phyloP scores from a whole-genome alignment of 2,329 filamentous ascomycete species.

The Xylariales sp. region DNA sequence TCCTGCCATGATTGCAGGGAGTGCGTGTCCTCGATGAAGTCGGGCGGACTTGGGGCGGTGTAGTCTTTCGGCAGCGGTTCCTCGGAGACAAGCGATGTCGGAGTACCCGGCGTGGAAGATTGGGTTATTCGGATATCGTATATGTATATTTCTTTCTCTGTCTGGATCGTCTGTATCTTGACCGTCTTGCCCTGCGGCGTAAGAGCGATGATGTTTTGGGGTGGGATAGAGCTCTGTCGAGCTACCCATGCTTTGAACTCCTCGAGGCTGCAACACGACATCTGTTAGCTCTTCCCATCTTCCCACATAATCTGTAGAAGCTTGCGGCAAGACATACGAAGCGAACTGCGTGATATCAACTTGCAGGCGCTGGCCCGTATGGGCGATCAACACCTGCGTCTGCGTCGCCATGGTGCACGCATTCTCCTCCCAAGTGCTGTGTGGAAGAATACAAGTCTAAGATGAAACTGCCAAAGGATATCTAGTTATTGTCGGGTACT shows the following conservation, averaged over 20 bases:
- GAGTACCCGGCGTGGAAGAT: conserved; percentile 41
- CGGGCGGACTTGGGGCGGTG: conserved; percentile 66
- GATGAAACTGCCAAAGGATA: neutral
- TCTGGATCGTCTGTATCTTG: conserved; percentile 72
- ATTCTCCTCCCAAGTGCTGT: conserved; percentile 22
- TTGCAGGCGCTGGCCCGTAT: conserved; percentile 81
- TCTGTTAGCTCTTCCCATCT: too few relatives aligned
- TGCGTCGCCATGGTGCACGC: conserved; percentile 61
- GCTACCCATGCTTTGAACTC: conserved; percentile 79
- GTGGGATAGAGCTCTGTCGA: conserved; percentile 66
- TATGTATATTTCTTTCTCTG: conserved; percentile 86
- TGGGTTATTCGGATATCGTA: conserved; percentile 79
- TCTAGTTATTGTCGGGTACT: neutral
- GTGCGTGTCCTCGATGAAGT: conserved; percentile 73
- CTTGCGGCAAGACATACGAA: too few relatives aligned
- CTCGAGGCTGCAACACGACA: conserved; percentile 58
- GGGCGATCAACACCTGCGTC: conserved; percentile 85
- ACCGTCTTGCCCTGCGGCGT: conserved; percentile 80
- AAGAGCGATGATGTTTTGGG: conserved; percentile 79
- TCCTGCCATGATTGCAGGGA: conserved; percentile 84
- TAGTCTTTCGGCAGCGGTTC: conserved; percentile 48
- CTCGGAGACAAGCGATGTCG: conserved; percentile 42
- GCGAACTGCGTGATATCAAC: conserved; percentile 71
- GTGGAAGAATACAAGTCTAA: neutral
- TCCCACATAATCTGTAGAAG: too few relatives aligned